These are phyloP conservation scores for Fusarium redolens DNA, from an alignment of 2,329 filamentous ascomycete genomes.

Conservation along the genomic window DNA sequence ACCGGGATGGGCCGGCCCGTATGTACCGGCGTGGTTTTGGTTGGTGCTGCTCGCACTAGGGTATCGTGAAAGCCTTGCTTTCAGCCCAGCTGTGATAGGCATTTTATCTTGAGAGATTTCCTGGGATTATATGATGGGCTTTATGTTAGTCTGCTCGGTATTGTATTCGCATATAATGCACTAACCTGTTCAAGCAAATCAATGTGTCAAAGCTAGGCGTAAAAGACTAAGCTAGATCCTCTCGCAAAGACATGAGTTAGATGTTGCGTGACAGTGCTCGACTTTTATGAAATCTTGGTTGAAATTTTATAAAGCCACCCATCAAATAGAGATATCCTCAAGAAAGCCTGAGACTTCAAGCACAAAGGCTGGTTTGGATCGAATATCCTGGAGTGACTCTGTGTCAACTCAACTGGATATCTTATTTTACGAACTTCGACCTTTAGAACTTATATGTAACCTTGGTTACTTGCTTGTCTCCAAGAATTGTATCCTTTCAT, in stretches of 20 bases:
- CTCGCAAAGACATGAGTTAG: not conserved
- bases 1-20: slow-evolving; percentile 39
- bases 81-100: slow-evolving; percentile 10
- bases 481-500: rapidly evolving
- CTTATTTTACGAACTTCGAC: rapidly evolving
- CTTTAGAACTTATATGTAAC: rapidly evolving
- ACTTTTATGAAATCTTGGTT: not conserved
- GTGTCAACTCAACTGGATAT: not conserved
- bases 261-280: not conserved
- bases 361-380: slow-evolving; percentile 36
- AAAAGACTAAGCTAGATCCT: not conserved
- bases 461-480: not conserved
- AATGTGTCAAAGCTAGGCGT: not conserved
- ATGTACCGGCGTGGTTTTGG: slow-evolving; percentile 7
- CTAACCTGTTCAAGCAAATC: not conserved
- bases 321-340: slow-evolving; percentile 10
- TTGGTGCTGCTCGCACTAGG: not conserved
- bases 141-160: not conserved
- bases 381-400: slow-evolving; percentile 12
- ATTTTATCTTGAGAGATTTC: not conserved
- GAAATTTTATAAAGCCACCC: rapidly evolving
- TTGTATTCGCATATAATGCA: too few relatives aligned
- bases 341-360: slow-evolving; percentile 35
- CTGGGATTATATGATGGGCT: not conserved
- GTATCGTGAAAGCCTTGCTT: slow-evolving; percentile 26